Base-by-base conservation (phyloP, 2,329 filamentous ascomycete genomes). In the Domatiomyces globalis region DNA sequence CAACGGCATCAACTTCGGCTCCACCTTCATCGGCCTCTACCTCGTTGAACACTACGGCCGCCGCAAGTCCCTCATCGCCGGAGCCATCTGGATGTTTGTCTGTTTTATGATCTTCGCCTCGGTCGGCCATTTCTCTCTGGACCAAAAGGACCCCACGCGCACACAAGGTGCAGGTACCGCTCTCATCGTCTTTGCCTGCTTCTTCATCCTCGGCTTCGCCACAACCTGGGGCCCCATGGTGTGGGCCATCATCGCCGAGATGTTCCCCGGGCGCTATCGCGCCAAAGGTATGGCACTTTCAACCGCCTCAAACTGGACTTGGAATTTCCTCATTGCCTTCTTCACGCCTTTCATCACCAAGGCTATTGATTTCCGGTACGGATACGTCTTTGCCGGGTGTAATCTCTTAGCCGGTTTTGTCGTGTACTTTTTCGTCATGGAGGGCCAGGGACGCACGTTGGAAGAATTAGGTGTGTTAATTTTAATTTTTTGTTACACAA, bases 331-430 rank as follows among this genome's bases (percentile, higher is more conserved):
- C 61, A 73, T 85, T 56, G 79, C 78, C 1, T 89, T 89, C 73
- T 87, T 88, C 72, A 87, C 85, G 0, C 83, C 85, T 0, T 88
- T 87, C 66, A 88, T 89, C 65, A 84, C 80, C 1, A 70, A 71
- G 0, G 73, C 78, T 5, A 89, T 89, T 53, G 78, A 85, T 60
- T 89, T 84, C 67, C 74, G 75, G 19, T 87, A 88, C 63, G 85
- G 85, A 6, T 86, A 87, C 58, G 79, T 90, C 44, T 89, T 89
- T 64, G 84, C 84, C 0, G 81, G 73, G 0, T 87, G 83, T 63
- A 85, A 84, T 61, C 68, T 85, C 19, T 69, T 77, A 0, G 83
- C 77, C 0, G 78, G 78, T 0, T 56, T 80, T 0, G 67, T 87
- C 12, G 83, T 88, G 20, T 89, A 83, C 70, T 85, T 88, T 68